Evolutionary conservation across 768 basidiomycete species (phyloP).

Genomic region (Mrakia gelida): DNA sequence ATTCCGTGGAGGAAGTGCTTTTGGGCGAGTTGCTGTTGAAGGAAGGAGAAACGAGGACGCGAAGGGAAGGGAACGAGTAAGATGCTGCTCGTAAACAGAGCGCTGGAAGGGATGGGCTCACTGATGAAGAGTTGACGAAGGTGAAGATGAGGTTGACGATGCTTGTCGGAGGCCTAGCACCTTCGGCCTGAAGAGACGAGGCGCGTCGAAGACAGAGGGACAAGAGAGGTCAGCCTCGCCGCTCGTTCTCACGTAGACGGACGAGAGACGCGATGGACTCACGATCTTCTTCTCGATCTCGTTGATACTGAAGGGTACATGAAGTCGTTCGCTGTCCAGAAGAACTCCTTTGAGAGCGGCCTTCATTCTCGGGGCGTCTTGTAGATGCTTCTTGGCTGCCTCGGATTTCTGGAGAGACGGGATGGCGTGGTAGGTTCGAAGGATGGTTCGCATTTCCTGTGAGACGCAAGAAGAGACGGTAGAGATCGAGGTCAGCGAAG

Average conservation of each 20-base stretch:
- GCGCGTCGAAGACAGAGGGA: neutral
- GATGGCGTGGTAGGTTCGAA: slow-evolving; percentile 72
- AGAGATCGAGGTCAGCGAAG: neutral
- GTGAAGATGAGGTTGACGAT: slow-evolving; percentile 70
- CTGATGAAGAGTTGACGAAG: slow-evolving; percentile 64
- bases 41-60: neutral
- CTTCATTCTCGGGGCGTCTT: slow-evolving; percentile 75
- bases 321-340: slow-evolving; percentile 53
- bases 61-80: too few relatives aligned
- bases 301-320: slow-evolving; percentile 55
- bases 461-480: neutral
- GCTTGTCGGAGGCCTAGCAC: slow-evolving; percentile 68
- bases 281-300: slow-evolving; percentile 59
- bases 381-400: slow-evolving; percentile 56
- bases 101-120: slow-evolving; percentile 46
- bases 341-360: slow-evolving; percentile 63
- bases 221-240: slow-evolving; percentile 45
- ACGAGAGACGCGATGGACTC: slow-evolving; percentile 36
- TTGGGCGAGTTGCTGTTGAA: slow-evolving; percentile 40
- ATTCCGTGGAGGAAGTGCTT: slow-evolving; percentile 65
- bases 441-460: slow-evolving; percentile 66
- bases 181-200: slow-evolving; percentile 15
- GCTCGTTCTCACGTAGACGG: slow-evolving; percentile 5
- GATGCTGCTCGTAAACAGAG: neutral
- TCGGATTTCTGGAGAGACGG: slow-evolving; percentile 63